phyloP scores from a whole-genome alignment of 2,329 filamentous ascomycete species.

The Aspergillus proliferans region DNA sequence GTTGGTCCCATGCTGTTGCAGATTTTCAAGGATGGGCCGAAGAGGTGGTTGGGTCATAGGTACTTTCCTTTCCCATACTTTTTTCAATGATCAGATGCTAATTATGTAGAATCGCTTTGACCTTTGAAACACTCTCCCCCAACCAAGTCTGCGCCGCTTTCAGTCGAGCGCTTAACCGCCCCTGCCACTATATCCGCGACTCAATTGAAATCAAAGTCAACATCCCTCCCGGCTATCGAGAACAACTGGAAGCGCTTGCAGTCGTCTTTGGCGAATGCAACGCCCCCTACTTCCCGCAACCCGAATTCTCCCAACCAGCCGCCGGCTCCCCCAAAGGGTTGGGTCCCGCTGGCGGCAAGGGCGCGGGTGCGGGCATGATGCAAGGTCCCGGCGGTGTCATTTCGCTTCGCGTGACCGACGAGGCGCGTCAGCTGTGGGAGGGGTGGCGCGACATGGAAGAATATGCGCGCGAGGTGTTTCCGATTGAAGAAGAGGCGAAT shows the following conservation, averaged over 20 bases:
- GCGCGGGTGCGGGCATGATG: slow-evolving; percentile 42
- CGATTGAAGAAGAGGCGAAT: slow-evolving; percentile 89
- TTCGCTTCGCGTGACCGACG: slow-evolving; percentile 64
- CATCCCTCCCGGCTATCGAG: slow-evolving; percentile 79
- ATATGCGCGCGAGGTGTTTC: slow-evolving; percentile 90
- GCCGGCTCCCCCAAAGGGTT: slow-evolving; percentile 34
- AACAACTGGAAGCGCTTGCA: slow-evolving; percentile 68
- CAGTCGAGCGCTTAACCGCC: slow-evolving; percentile 67
- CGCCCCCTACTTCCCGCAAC: slow-evolving; percentile 59
- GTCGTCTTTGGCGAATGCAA: slow-evolving; percentile 53
- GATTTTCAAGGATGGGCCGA: slow-evolving; percentile 86
- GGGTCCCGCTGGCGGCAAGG: slow-evolving; percentile 33
- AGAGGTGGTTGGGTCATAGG: slow-evolving; percentile 73
- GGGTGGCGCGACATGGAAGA: slow-evolving; percentile 86
- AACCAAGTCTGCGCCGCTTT: slow-evolving; percentile 76
- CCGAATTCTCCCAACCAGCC: slow-evolving; percentile 45
- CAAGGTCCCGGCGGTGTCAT: slow-evolving; percentile 48
- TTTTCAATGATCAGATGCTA: not conserved
- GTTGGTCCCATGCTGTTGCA: slow-evolving; percentile 87
- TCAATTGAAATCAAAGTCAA: slow-evolving; percentile 75
- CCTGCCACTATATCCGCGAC: slow-evolving; percentile 69
- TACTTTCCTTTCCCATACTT: slow-evolving; percentile 26
- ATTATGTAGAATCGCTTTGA: slow-evolving; percentile 65
- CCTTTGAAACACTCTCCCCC: slow-evolving; percentile 84
- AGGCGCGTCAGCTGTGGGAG: slow-evolving; percentile 81